A percentile compares a stretch with the other conserved stretches of the same genome.
These are phyloP conservation scores for Phytophthora tentaculata DNA, from an alignment of 352 stramenopile genomes.

Conservation along the genomic window DNA sequence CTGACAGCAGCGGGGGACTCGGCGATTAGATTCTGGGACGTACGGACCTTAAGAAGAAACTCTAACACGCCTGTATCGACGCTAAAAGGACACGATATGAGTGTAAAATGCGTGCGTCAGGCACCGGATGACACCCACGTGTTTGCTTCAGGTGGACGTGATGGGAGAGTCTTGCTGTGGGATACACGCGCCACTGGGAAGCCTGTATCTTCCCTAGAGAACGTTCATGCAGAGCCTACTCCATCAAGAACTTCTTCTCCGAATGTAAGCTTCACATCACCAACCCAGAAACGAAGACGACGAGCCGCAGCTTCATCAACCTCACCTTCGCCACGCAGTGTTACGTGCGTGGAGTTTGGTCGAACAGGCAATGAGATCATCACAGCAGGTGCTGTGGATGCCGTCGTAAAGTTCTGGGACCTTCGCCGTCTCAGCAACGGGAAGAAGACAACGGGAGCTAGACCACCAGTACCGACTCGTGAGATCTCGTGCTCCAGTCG, in stretches of 20 bases:
- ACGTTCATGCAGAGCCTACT: slow-evolving; percentile 43
- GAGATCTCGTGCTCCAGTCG: slow-evolving; percentile 51
- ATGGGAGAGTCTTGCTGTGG: slow-evolving; percentile 72
- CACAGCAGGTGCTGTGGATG: slow-evolving; percentile 64
- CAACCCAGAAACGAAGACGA: slow-evolving; percentile 34
- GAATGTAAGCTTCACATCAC: slow-evolving; percentile 40
- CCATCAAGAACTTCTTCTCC: slow-evolving; percentile 18
- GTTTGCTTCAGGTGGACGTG: slow-evolving; percentile 64
- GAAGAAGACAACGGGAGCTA: slow-evolving; percentile 28
- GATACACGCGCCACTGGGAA: slow-evolving; percentile 45
- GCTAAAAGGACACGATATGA: slow-evolving; percentile 65
- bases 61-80: slow-evolving; percentile 31
- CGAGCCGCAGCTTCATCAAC: slow-evolving; percentile 33
- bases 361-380: slow-evolving; percentile 48
- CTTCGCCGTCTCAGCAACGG: slow-evolving; percentile 41
- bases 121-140: slow-evolving; percentile 35
- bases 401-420: slow-evolving; percentile 78
- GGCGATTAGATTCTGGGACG: slow-evolving; percentile 61
- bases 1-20: slow-evolving; percentile 68
- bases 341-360: slow-evolving; percentile 77
- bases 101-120: slow-evolving; percentile 80
- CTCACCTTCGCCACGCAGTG: slow-evolving; percentile 49
- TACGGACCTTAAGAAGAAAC: slow-evolving; percentile 36
- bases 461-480: slow-evolving; percentile 29
- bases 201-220: slow-evolving; percentile 38